Evolutionary conservation across 306 rosid genomes (phyloP), one percentile per base, ranked within the genome.

Genomic region (Crotalaria pallida): DNA sequence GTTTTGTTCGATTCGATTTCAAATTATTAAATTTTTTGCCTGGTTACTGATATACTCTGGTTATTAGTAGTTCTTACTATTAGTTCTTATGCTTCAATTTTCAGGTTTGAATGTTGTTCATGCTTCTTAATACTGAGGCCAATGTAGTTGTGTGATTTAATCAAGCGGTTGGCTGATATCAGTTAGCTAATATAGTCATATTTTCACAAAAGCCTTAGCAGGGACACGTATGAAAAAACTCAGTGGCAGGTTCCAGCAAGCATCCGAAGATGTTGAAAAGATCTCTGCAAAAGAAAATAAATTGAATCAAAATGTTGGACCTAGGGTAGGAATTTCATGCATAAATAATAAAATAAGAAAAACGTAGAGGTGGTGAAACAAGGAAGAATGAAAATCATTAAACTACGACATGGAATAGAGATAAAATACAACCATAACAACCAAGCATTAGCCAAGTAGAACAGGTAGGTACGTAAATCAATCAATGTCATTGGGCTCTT

Each of bases 211-310:
- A 38, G 4, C 13, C 10, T 38, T 38, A 38, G 44, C 0, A 38
- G 44, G 44, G 15, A 59, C 7, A 33, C 13, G 47, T 21, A 34
- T 15, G 31, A 58, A 68, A 77, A 66, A 56, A 76, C 91, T 80
- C 56, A 24, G 96, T 90, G 67, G 91, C 85, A 18, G 96, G 94
- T 74, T 90, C 91, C 66, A 87, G 67, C 75, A 67, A 24, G 84
- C 94, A 90, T 70, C 96, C 96, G 21, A 68, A 17, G 5, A 90
- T 18, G 70, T 90, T 90, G 79, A 85, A 88, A n/a, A 90, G 65
- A 72, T 90, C 96, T 75, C 94, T 90, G 91, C 77, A 76, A 26
- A 80, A 58, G n/a, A 45, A 58, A 67, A 58, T 11, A 74, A 72
- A 73, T 26, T 62, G 55, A 26, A 66, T 48, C 71, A 62, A 52